Evolutionary conservation across 768 basidiomycete genomes (phyloP), one percentile per base, ranked within the genome.

Genomic region (Lanmaoa pseudosensibilis): DNA sequence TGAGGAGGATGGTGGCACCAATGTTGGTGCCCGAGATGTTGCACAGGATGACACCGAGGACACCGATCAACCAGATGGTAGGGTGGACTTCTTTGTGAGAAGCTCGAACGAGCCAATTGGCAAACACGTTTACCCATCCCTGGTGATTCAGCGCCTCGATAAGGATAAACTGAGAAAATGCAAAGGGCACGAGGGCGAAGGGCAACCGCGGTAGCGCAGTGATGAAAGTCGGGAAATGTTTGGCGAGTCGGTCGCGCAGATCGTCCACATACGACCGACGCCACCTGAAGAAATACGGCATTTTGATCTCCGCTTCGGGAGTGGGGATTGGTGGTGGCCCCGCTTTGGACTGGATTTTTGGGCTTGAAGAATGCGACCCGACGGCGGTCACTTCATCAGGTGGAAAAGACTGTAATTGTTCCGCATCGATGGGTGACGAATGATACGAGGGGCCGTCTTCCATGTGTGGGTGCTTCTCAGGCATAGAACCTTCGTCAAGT

Each of bases 131-230:
- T 10, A 96, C 92, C 94, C 95, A 98, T 27, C 93, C 93, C 56
- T 87, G 85, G 58, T 84, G 79, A 13, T 85, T 79, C 7, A 98
- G 80, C 0, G 81, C 90, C 67, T 95, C 89, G 55, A 96, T 92
- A 54, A 98, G 83, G 61, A 98, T 92, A 75, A 98, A 98, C 72
- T 95, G 93, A 1, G 89, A 87, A 68, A 98, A 94, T 0, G 94
- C 91, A 66, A 98, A 98, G 0, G 92, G 92, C 16, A 97, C 76
- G 8, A 97, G 83, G 13, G 84, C 80, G 56, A 94, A 84, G 1
- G 94, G 95, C 0, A 95, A 77, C 19, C 87, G 82, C 0, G 83
- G 80, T 21, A 86, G 73, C 21, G 85, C 82, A 11, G 81, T 82
- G 68, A 80, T 78, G 58, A 88, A 77, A 1, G 90, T 94, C 0